phyloP scores from a whole-genome alignment of 306 rosid species.

The Biancaea sappan region DNA sequence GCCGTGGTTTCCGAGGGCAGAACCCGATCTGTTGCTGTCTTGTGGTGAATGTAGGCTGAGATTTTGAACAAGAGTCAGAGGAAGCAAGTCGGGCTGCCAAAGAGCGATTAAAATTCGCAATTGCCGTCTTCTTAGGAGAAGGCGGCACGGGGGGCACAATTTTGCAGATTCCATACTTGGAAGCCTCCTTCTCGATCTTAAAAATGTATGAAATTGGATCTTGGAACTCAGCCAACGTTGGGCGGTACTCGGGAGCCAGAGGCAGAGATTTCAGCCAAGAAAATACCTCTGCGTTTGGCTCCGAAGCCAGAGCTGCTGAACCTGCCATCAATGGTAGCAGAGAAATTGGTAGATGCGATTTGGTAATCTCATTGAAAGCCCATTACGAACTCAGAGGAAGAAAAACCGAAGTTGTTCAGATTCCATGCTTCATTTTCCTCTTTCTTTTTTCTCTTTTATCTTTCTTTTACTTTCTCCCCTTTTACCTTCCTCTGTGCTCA shows the following conservation, averaged over 20 bases:
- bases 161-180: constrained; percentile 79
- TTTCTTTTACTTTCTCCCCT: not conserved
- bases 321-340: constrained; percentile 43
- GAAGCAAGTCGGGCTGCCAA: constrained; percentile 48
- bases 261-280: constrained; percentile 76
- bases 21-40: constrained; percentile 91
- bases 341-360: constrained; percentile 10
- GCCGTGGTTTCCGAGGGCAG: constrained; percentile 65
- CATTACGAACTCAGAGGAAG: constrained; percentile 31
- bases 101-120: constrained; percentile 59
- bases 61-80: constrained; percentile 33
- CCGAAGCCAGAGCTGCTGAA: constrained; percentile 42
- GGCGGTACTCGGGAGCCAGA: constrained; percentile 72
- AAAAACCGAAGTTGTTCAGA: constrained; percentile 33
- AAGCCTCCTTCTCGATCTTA: constrained; percentile 85
- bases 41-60: constrained; percentile 73
- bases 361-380: constrained; percentile 48
- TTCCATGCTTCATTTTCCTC: constrained; percentile 37
- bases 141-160: constrained; percentile 74
- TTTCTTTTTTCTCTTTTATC: constrained; percentile 17
- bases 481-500: constrained; percentile 48
- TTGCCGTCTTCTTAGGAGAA: constrained; percentile 65
- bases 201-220: constrained; percentile 90
- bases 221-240: constrained; percentile 70
- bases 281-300: constrained; percentile 59